phyloP scores from a whole-genome alignment of 2,329 filamentous ascomycete species.

The Dothideomycetes sp. region DNA sequence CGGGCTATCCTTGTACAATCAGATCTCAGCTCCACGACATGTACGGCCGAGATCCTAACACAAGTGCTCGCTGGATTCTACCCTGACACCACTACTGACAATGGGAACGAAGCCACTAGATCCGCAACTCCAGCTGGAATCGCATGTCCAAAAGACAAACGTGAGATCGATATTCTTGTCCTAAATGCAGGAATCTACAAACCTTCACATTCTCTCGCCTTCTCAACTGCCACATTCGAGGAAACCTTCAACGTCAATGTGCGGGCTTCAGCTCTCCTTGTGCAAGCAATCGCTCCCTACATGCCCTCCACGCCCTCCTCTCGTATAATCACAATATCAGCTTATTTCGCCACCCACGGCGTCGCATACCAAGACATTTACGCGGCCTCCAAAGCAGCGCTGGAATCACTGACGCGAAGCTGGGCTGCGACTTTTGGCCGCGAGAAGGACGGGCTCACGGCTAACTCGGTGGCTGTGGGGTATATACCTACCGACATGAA shows the following conservation, averaged over 20 bases:
- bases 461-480: constrained; percentile 11
- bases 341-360: constrained; percentile 42
- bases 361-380: constrained; percentile 47
- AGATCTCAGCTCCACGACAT: constrained; percentile 37
- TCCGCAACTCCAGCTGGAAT: too few relatives aligned
- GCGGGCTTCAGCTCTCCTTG: constrained; percentile 20
- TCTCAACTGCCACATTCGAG: constrained; percentile 1
- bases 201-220: constrained; percentile 1
- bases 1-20: constrained; percentile 45
- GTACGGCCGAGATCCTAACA: constrained; percentile 39
- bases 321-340: constrained; percentile 46
- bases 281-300: constrained; percentile 20
- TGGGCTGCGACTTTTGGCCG: constrained; percentile 11
- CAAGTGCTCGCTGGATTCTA: constrained; percentile 29
- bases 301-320: constrained; percentile 20
- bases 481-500: constrained; percentile 12
- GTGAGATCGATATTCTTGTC: constrained; percentile 49
- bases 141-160: too few relatives aligned
- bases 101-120: constrained; percentile 34
- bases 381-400: constrained; percentile 9
- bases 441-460: constrained; percentile 10
- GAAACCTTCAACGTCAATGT: constrained; percentile 12
- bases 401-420: constrained; percentile 9
- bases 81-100: not conserved
- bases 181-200: constrained; percentile 38